Percentiles rank a stretch among this genome's conserved stretches.
Evolutionary conservation across 2,329 filamentous ascomycete species (phyloP).

Genomic region (Helotiales sp.): DNA sequence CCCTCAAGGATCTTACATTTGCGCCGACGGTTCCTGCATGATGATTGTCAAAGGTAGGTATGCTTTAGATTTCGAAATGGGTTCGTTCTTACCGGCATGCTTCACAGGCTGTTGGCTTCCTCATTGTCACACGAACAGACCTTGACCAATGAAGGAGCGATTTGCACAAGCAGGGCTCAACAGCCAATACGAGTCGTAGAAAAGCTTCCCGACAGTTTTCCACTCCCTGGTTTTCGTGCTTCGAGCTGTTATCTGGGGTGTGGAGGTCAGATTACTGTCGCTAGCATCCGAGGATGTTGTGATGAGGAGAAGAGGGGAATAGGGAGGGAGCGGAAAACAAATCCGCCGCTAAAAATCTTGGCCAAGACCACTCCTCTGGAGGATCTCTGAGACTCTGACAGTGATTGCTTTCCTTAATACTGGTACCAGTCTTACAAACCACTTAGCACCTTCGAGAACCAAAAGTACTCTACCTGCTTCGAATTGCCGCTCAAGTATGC

Average conservation of each 20-base stretch:
- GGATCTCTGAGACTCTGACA: too few species aligned
- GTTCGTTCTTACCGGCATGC: background rate
- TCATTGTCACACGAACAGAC: background rate
- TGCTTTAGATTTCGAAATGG: background rate
- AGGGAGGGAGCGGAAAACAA: background rate
- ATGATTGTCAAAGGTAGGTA: background rate
- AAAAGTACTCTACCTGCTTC: too few species aligned
- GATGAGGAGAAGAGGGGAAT: conserved; percentile 8
- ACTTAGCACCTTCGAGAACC: too few species aligned
- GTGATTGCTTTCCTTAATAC: too few species aligned
- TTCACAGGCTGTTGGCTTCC: conserved; percentile 9
- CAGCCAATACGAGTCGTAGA: background rate
- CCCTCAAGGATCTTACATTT: conserved; percentile 8
- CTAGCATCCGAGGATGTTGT: conserved; percentile 5
- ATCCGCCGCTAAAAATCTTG: background rate
- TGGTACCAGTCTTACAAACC: too few species aligned
- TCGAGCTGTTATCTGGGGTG: background rate
- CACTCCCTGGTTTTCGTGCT: background rate
- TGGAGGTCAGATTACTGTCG: background rate
- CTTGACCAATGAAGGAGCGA: background rate
- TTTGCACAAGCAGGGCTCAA: conserved; percentile 1
- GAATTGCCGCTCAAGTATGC: too few species aligned
- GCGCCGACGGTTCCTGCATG: conserved; percentile 1
- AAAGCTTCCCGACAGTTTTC: background rate
- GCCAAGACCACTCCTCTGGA: background rate